Conservation (phyloP, 2,329 filamentous ascomycete species). For the Cylindrodendrum hubeiense region DNA sequence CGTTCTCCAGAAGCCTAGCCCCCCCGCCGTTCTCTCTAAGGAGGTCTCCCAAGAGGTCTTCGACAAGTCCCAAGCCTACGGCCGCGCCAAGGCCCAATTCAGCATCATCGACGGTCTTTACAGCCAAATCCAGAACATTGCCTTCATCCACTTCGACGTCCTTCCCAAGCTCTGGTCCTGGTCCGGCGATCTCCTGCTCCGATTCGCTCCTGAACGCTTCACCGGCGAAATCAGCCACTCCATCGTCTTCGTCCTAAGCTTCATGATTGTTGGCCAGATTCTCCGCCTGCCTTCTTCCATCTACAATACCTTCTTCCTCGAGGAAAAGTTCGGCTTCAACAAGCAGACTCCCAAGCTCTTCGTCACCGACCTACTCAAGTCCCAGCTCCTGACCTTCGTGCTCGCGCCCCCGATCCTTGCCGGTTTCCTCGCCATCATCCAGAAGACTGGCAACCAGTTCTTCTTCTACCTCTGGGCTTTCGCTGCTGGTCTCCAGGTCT, state of each 20-base stretch:
- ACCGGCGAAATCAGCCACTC: slow-evolving; percentile 94
- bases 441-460: slow-evolving; percentile 93
- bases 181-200: slow-evolving; percentile 80
- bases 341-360: slow-evolving; percentile 94
- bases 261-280: slow-evolving; percentile 84
- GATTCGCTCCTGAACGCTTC: slow-evolving; percentile 82
- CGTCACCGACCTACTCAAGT: slow-evolving; percentile 91
- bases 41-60: slow-evolving; percentile 92
- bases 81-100: slow-evolving; percentile 94
- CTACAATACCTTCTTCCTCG: slow-evolving; percentile 95
- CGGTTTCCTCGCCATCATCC: slow-evolving; percentile 92
- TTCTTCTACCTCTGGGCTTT: slow-evolving; percentile 99
- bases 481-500: slow-evolving; percentile 87
- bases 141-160: slow-evolving; percentile 90
- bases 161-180: slow-evolving; percentile 91
- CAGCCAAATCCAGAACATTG: slow-evolving; percentile 88
- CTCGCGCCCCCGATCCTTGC: slow-evolving; percentile 90
- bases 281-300: slow-evolving; percentile 85
- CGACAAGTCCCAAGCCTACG: slow-evolving; percentile 96
- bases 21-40: slow-evolving; percentile 87
- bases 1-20: slow-evolving; percentile 81
- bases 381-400: slow-evolving; percentile 82
- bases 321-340: slow-evolving; percentile 98
- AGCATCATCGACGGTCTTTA: slow-evolving; percentile 84
- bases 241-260: slow-evolving; percentile 90